Evolutionary conservation across 1,284 basidiomycete species (phyloP).

Genomic region (Irpex sp.): DNA sequence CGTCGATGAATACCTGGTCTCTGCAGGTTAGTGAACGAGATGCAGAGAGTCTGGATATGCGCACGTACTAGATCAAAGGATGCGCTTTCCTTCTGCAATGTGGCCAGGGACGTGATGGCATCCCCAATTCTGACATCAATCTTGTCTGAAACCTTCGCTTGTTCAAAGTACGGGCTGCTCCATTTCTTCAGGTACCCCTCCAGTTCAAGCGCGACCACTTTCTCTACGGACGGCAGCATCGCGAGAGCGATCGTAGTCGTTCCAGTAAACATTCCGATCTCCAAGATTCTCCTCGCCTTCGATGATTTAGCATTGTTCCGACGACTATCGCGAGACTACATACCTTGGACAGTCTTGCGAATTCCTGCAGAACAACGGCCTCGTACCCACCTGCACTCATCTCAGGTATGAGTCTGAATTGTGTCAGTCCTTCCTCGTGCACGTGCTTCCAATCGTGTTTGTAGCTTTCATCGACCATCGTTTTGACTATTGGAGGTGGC

Average conservation of each 20-base stretch:
- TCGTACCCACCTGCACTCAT: conserved; percentile 26
- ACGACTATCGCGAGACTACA: not conserved
- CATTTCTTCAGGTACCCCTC: conserved; percentile 20
- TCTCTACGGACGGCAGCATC: conserved; percentile 18
- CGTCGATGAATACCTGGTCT: conserved; percentile 24
- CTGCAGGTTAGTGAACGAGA: not conserved
- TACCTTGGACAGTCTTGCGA: conserved; percentile 22
- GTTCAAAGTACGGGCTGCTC: conserved; percentile 20
- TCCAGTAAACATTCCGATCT: conserved; percentile 28
- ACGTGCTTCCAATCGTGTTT: conserved; percentile 21
- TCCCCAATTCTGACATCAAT: conserved; percentile 25
- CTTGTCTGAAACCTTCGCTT: conserved; percentile 23
- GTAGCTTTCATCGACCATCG: conserved; percentile 20
- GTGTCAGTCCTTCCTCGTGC: conserved; percentile 21
- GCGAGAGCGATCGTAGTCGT: conserved; percentile 26
- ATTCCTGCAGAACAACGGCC: conserved; percentile 23
- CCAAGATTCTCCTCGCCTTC: conserved; percentile 21
- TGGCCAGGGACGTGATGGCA: conserved; percentile 19
- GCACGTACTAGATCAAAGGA: conserved; percentile 24
- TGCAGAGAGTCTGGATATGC: not conserved
- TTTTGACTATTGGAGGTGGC: conserved; percentile 21
- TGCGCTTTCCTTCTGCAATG: conserved; percentile 15
- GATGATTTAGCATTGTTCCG: not conserved
- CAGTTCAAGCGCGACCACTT: conserved; percentile 22
- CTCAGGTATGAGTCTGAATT: conserved; percentile 21